These are phyloP conservation scores for Mortierella sp. DNA, from an alignment of 371 early-diverging fungal species.

Conservation along the genomic window DNA sequence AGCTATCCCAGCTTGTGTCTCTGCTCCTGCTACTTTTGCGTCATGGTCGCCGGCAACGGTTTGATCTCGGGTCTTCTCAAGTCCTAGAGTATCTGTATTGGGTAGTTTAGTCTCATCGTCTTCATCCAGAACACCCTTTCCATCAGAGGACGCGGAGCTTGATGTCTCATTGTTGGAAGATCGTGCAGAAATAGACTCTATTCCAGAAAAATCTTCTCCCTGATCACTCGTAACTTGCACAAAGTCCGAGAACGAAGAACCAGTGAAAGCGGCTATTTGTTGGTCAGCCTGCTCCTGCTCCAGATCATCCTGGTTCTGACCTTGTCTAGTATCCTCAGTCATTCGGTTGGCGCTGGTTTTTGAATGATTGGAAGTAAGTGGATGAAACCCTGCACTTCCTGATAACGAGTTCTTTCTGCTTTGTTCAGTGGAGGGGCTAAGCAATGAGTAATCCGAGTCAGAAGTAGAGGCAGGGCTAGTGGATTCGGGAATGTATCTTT, in stretches of 20 bases:
- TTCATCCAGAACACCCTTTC: conserved; percentile 1
- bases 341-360: conserved; percentile 4
- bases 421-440: conserved; percentile 41
- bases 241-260: conserved; percentile 44
- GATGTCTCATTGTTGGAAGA: conserved; percentile 9
- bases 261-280: background rate
- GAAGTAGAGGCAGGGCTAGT: conserved; percentile 24
- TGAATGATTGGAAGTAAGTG: conserved; percentile 12
- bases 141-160: conserved; percentile 13
- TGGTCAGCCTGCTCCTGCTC: conserved; percentile 7
- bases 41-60: background rate
- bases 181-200: conserved; percentile 12
- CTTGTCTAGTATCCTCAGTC: conserved; percentile 2
- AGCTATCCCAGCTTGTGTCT: background rate
- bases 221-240: conserved; percentile 35
- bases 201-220: conserved; percentile 28
- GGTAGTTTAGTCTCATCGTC: background rate
- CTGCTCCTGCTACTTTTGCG: background rate
- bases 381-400: conserved; percentile 13
- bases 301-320: conserved; percentile 1
- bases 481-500: conserved; percentile 11
- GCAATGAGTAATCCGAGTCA: conserved; percentile 42
- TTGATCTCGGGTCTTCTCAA: background rate
- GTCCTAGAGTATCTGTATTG: background rate
- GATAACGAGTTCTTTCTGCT: conserved; percentile 42